Evolutionary conservation across 1,284 basidiomycete species (phyloP).

Genomic region (Ustilago loliicola): DNA sequence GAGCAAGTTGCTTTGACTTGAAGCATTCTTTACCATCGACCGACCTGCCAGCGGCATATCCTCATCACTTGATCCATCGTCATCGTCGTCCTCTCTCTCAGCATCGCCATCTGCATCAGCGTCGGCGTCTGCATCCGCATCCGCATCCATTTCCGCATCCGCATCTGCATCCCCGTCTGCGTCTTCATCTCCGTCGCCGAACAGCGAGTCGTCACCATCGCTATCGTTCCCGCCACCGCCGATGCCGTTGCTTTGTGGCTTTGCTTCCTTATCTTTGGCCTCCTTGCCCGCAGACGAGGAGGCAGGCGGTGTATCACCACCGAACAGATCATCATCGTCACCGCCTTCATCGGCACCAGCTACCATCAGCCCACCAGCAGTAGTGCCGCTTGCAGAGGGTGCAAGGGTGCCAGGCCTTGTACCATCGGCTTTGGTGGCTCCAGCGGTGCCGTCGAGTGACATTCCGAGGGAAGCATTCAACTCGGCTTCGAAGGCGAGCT

Average conservation of each 20-base stretch:
- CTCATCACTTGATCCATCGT: conserved; percentile 62
- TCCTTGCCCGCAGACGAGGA: conserved; percentile 12
- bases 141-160: conserved; percentile 52
- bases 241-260: conserved; percentile 18
- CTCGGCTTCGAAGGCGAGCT: conserved; percentile 59
- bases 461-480: conserved; percentile 51
- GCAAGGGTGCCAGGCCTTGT: conserved; percentile 13
- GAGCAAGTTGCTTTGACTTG: conserved; percentile 20
- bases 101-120: conserved; percentile 37
- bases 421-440: conserved; percentile 31
- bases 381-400: conserved; percentile 17
- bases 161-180: conserved; percentile 57
- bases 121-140: conserved; percentile 48
- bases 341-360: conserved; percentile 38
- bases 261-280: conserved; percentile 5
- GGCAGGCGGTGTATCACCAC: conserved; percentile 41
- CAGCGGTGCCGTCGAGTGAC: conserved; percentile 36
- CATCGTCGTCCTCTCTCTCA: conserved; percentile 68
- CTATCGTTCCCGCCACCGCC: conserved; percentile 26
- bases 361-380: conserved; percentile 35
- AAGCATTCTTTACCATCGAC: conserved; percentile 34
- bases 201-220: conserved; percentile 54
- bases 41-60: conserved; percentile 52
- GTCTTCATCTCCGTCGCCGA: conserved; percentile 55
- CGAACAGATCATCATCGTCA: conserved; percentile 48